phyloP scores from a whole-genome alignment of 2,329 filamentous ascomycete genomes.

The Botrytis pseudocinerea region DNA sequence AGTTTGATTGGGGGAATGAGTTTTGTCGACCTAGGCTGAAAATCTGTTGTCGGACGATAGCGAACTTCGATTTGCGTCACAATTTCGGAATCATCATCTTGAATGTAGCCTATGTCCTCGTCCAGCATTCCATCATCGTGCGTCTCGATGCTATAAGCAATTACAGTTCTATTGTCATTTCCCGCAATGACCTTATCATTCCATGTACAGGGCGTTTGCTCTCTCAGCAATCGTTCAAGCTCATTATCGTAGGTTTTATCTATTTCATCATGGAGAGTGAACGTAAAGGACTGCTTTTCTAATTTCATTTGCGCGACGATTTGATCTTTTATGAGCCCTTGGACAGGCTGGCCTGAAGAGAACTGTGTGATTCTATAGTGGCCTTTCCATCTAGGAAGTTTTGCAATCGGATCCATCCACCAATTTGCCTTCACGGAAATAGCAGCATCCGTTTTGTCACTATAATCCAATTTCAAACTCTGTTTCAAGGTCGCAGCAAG shows the following conservation, averaged over 20 bases:
- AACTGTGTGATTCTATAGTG: slow-evolving; percentile 9
- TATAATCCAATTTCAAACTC: not conserved
- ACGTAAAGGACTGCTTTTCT: not conserved
- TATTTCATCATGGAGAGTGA: not conserved
- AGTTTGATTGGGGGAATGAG: not conserved
- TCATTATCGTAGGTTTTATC: slow-evolving; percentile 5
- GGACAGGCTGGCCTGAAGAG: slow-evolving; percentile 10
- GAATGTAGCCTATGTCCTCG: slow-evolving; percentile 1
- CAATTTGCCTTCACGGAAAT: slow-evolving; percentile 14
- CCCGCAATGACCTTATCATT: not conserved
- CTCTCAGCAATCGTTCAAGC: not conserved
- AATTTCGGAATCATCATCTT: slow-evolving; percentile 6
- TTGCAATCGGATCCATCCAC: not conserved
- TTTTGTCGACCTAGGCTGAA: slow-evolving; percentile 17
- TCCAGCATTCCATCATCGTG: slow-evolving; percentile 7
- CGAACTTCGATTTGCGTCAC: slow-evolving; percentile 18
- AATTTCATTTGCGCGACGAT: slow-evolving; percentile 8
- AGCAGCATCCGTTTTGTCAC: not conserved
- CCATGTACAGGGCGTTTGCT: not conserved
- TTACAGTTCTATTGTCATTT: not conserved
- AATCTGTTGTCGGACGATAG: slow-evolving; percentile 13
- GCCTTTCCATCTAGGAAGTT: slow-evolving; percentile 11
- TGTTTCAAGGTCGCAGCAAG: slow-evolving; percentile 4
- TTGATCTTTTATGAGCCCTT: slow-evolving; percentile 3
- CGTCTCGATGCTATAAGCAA: slow-evolving; percentile 7